Base-by-base conservation (phyloP, 1,284 basidiomycete species). In the Sparassis latifolia region DNA sequence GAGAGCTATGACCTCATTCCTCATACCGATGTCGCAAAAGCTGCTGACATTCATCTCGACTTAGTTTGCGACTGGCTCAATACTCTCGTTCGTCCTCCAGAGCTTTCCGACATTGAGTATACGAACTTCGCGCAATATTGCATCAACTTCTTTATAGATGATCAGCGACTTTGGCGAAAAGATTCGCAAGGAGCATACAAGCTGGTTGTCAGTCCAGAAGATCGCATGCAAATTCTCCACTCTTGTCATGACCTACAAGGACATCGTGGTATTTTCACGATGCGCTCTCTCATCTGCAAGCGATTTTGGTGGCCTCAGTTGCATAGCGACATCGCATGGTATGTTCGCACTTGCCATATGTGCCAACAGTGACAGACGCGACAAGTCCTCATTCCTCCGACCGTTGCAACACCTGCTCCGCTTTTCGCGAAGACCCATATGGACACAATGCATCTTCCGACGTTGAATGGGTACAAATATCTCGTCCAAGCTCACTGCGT, bases 391-490 rank as follows among this genome's bases (percentile, higher is more conserved):
- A 66, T 72, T 5, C 69, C 67, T 0, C 69, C 69, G 0, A 62
- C 55, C 0, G 58, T 74, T 5, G 53, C 66, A 0, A 54, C 57
- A 0, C 64, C 67, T 0, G 53, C 62, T 0, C 52, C 61, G 0
- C 51, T 76, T 1, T 72, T 73, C 37, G 31, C 46, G 6, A 69
- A 69, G 44, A 56, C 65, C 0, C 65, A 71, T 46, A 56, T 69
- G 6, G 68, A 73, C 48, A 58, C 57, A 0, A 63, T 66, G 61
- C 52, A 56, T 10, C 46, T 51, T 44, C 49, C 49, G 27, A 28
- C 32, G 2, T 39, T 40, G 10, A 28, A 30, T 20, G 45, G 45
- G 29, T 51, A 47, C 33, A 42, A 33, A 33, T 42, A 42, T 39
- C 6, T 41, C 12, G 33, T 47, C n/a, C 39, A 62, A 62, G 61